A percentile compares a stretch with the other conserved stretches of the same genome.
Conservation (phyloP, 106 monocot species). For the Narthecium ossifragum region DNA sequence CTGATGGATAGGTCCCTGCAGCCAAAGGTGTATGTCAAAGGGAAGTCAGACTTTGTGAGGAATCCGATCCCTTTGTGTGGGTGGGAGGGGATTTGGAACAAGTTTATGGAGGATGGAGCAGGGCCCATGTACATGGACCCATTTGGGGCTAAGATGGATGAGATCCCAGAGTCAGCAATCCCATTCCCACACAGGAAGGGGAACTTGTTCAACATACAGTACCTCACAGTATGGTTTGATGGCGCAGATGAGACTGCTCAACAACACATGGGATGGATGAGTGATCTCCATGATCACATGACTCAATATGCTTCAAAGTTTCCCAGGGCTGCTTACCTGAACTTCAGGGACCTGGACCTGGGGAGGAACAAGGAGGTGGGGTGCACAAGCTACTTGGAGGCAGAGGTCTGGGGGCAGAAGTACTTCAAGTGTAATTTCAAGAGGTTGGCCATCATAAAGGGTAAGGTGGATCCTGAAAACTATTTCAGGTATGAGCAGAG, state of each 20-base stretch:
- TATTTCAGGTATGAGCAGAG: conserved; percentile 21
- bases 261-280: background rate
- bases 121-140: background rate
- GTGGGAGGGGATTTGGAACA: background rate
- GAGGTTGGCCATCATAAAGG: conserved; percentile 8
- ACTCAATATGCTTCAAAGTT: conserved; percentile 9
- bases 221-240: background rate
- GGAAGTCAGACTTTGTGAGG: conserved; percentile 1
- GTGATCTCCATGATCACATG: background rate
- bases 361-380: conserved; percentile 2
- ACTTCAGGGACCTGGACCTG: conserved; percentile 14
- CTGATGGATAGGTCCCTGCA: too few species aligned
- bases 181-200: background rate
- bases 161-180: background rate
- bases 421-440: conserved; percentile 20
- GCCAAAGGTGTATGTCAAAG: background rate
- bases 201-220: background rate
- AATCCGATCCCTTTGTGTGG: background rate
- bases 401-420: conserved; percentile 9
- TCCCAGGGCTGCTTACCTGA: conserved; percentile 8
- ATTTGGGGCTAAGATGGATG: background rate
- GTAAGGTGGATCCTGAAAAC: conserved; percentile 10
- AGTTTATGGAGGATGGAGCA: background rate
- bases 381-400: background rate
- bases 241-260: background rate